Base-by-base conservation (phyloP, 208 protist genomes). In the Leishmania amazonensis region DNA sequence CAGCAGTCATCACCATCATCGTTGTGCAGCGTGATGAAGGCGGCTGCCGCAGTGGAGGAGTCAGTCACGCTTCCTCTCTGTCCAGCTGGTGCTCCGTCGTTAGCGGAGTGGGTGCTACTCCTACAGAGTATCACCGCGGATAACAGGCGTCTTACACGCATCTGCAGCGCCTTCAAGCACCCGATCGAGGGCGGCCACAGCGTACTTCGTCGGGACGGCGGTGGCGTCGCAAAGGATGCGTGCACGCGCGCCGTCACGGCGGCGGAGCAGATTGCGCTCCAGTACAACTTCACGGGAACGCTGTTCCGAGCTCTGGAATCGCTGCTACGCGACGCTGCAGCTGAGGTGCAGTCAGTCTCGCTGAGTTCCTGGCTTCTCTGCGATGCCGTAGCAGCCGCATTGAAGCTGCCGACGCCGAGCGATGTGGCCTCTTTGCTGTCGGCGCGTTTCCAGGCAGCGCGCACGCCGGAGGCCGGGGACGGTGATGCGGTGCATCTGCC, bases 221-320 rank as follows among this genome's bases (percentile, higher is more conserved):
- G 76, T 72, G 76, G 60, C 17, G 71, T 85, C 47, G 24, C 78
- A 24, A 93, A 88, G 60, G 93, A 91, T 70, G 91, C 90, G n/a
- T 83, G 88, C 68, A 79, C 81, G 17, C 90, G 91, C 47, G 90
- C 87, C 17, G 8, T 92, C 62, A 88, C 81, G 9, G 80, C 87
- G 6, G 75, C 88, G 24, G 93, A 96, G 85, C 87, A 84, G 47
- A 91, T 96, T 49, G 83, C 93, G 40, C 78, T 93, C 49, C 93
- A 96, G 86, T 95, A 89, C 85, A 79, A 67, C 75, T 95, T 90
- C 80, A 87, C 89, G 0, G 87, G 83, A 8, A 76, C 79, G 28
- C 19, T 91, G 47, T 72, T 87, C n/a, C 85, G 81, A 58, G 84
- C 85, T n/a, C 73, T 93, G 13, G 70, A 86, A 15, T 72, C 64